A percentile compares a stretch with the other conserved stretches of the same genome.
Conservation (phyloP, 2,329 filamentous ascomycete genomes). For the Ambrosiella xylebori region DNA sequence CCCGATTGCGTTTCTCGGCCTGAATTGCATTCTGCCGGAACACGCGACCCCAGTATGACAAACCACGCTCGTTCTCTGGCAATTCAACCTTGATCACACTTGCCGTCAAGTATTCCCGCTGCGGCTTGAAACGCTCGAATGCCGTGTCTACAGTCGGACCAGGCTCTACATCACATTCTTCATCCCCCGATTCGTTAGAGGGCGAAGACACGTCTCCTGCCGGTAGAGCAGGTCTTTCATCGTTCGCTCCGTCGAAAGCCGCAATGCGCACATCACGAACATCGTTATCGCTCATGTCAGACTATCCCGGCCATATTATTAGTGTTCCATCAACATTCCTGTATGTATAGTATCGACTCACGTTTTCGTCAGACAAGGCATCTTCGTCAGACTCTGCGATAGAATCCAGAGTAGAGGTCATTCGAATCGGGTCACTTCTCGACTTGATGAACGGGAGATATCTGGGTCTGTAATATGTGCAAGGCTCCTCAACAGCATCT, state of each 20-base stretch:
- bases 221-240: neutral
- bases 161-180: no score
- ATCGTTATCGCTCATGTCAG: neutral
- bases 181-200: no score
- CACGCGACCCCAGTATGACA: constrained; percentile 12
- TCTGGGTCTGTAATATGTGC: constrained; percentile 5
- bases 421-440: constrained; percentile 9
- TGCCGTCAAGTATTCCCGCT: constrained; percentile 6
- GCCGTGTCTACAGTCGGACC: no score
- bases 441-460: constrained; percentile 12
- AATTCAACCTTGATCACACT: constrained; percentile 1
- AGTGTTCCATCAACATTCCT: neutral
- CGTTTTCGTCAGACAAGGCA: neutral
- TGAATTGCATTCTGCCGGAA: constrained; percentile 11
- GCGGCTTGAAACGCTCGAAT: neutral
- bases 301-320: neutral
- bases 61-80: constrained; percentile 10
- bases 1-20: constrained; percentile 1
- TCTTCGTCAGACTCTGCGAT: constrained; percentile 12
- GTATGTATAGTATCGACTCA: neutral
- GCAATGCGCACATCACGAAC: neutral
- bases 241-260: neutral
- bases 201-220: neutral
- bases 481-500: neutral
- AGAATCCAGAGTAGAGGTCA: constrained; percentile 9